Percentiles rank a stretch among this genome's conserved stretches.
Evolutionary conservation across 2,329 filamentous ascomycete species (phyloP).

Genomic region (Pseudopyricularia javanii): DNA sequence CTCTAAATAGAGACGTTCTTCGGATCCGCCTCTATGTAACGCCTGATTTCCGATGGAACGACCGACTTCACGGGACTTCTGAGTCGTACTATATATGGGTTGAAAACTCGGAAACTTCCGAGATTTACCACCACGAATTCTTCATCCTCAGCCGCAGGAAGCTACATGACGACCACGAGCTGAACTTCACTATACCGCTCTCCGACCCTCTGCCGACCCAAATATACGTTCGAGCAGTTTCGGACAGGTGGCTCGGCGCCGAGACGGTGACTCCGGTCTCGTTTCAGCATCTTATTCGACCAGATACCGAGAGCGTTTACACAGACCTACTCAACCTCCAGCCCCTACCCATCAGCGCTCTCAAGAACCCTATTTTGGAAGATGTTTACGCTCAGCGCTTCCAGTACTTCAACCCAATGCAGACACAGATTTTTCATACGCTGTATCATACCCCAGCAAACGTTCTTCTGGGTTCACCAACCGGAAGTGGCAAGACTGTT

Average conservation of each 20-base stretch:
- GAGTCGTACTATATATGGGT: conserved; percentile 99
- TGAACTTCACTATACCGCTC: conserved; percentile 94
- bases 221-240: conserved; percentile 90
- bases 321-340: conserved; percentile 89
- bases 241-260: conserved; percentile 90
- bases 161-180: conserved; percentile 88
- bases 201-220: conserved; percentile 88
- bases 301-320: conserved; percentile 94
- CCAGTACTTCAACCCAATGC: conserved; percentile 98
- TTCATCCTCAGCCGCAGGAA: conserved; percentile 88
- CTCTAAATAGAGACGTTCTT: conserved; percentile 85
- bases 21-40: conserved; percentile 79
- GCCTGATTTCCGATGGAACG: conserved; percentile 90
- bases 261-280: conserved; percentile 93
- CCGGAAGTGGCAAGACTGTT: conserved; percentile 94
- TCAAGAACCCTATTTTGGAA: conserved; percentile 79
- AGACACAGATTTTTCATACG: conserved; percentile 96
- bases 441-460: conserved; percentile 88
- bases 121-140: conserved; percentile 96
- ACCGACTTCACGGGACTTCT: conserved; percentile 82
- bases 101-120: conserved; percentile 92
- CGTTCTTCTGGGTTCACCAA: conserved; percentile 87
- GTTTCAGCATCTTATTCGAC: conserved; percentile 93
- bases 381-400: conserved; percentile 83
- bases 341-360: conserved; percentile 71